Base-by-base conservation (phyloP, 106 monocot genomes). In the Platanthera zijinensis region DNA sequence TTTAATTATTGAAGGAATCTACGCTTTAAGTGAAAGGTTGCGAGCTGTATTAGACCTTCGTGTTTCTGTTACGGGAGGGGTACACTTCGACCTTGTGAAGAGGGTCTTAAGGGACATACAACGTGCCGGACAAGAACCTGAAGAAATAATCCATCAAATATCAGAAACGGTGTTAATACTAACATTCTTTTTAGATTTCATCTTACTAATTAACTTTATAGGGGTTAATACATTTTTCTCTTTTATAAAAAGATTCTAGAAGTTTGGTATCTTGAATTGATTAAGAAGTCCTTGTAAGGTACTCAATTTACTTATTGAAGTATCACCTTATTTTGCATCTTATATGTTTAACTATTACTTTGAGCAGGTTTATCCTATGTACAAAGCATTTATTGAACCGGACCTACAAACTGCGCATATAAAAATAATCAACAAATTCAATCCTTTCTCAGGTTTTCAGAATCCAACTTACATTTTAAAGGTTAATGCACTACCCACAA, bases 361-460 rank as follows among this genome's bases (percentile, higher is more conserved):
- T 51, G 46, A 47, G 15, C 83, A 97, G 97, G 97, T 97, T 57
- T 97, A 97, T 88, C 97, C 97, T 25, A 97, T 97, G 97, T 97
- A 97, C 85, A 97, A 97, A 83, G 97, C 97, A 76, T 97, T 97
- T 79, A 97, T 97, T 78, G 97, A 97, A 79, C 97, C 97, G 74
- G 93, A 94, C 61, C 82, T 97, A 39, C 86, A 87, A 83, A 97
- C 97, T 72, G 97, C 97, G 45, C 97, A 94, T 76, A 94, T 97
- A 76, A 97, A 88, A 85, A 97, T 97, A 14, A 85, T 84, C 71
- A 97, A 97, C 84, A 97, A 97, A 80, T 97, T 97, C 80, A 97
- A 97, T 82, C 97, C 97, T 54, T 97, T 97, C 54, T 75, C 97
- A 45, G 97, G 94, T 47, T 94, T 97, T 75, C 97, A 97, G 83